Conservation (phyloP, 2,329 filamentous ascomycete genomes). For the Macrophomina tecta region DNA sequence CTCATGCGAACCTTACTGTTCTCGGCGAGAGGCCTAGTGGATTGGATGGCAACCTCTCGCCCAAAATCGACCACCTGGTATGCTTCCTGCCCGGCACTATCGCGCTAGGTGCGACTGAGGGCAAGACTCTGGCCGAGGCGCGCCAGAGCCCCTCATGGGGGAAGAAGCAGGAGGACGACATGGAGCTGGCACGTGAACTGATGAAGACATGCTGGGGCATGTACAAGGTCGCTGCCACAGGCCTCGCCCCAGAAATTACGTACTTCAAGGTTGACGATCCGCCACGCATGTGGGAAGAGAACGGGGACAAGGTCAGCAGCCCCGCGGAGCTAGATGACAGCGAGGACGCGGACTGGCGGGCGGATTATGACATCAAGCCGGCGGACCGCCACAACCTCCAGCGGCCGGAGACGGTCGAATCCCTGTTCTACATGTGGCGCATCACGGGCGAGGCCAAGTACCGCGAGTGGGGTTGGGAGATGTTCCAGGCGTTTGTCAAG, state of each 20-base stretch:
- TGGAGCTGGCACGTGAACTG: slow-evolving; percentile 84
- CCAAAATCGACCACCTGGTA: slow-evolving; percentile 98
- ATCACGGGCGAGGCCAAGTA: slow-evolving; percentile 91
- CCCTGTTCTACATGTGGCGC: slow-evolving; percentile 97
- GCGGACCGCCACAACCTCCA: slow-evolving; percentile 93
- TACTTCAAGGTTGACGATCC: slow-evolving; percentile 81
- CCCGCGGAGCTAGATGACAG: slow-evolving; percentile 42
- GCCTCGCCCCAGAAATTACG: slow-evolving; percentile 92
- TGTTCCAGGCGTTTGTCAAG: slow-evolving; percentile 91
- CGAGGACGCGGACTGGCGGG: slow-evolving; percentile 68
- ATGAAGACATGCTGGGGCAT: slow-evolving; percentile 99
- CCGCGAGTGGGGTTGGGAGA: slow-evolving; percentile 97
- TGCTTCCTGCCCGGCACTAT: slow-evolving; percentile 98
- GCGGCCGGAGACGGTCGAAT: slow-evolving; percentile 95
- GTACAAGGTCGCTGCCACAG: slow-evolving; percentile 89
- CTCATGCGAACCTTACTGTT: slow-evolving; percentile 80
- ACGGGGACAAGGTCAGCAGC: slow-evolving; percentile 56
- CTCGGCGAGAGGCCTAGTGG: slow-evolving; percentile 85
- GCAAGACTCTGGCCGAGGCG: slow-evolving; percentile 75
- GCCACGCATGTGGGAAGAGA: slow-evolving; percentile 63
- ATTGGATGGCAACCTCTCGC: slow-evolving; percentile 67
- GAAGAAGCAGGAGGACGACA: slow-evolving; percentile 81
- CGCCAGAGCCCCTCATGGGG: slow-evolving; percentile 74
- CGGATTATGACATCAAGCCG: slow-evolving; percentile 80
- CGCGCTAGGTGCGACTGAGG: slow-evolving; percentile 83